phyloP scores from a whole-genome alignment of 306 rosid genomes.

The Quercus berberidifolia region DNA sequence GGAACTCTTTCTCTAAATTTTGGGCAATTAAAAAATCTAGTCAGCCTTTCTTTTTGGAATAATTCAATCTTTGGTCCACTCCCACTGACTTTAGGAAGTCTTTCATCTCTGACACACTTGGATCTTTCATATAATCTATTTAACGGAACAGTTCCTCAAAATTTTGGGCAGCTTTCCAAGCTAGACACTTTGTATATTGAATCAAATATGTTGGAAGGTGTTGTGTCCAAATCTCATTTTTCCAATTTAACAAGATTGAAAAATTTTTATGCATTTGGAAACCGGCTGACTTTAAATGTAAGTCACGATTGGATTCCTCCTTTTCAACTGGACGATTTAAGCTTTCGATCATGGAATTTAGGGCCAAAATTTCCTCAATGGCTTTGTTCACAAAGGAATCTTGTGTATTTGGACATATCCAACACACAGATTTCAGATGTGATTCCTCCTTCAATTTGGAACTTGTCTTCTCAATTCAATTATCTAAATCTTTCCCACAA shows the following conservation, averaged over 20 bases:
- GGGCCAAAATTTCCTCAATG: conserved; percentile 21
- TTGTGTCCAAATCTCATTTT: conserved; percentile 14
- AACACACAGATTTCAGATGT: not conserved
- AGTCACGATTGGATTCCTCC: conserved; percentile 8
- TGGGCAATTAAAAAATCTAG: too few relatives aligned
- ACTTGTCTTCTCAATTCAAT: accelerated
- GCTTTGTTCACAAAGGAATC: conserved; percentile 5
- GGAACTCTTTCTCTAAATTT: too few relatives aligned
- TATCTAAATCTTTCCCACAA: too few relatives aligned
- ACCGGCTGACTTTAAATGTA: not conserved
- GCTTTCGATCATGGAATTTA: not conserved
- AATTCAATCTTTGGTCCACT: not conserved
- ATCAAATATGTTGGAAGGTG: conserved; percentile 17
- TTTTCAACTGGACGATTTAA: accelerated
- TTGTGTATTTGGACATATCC: not conserved
- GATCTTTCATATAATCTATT: not conserved
- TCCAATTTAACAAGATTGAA: not conserved
- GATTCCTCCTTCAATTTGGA: conserved; percentile 13
- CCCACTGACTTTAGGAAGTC: not conserved
- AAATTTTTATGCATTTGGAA: accelerated
- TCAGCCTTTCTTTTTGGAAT: not conserved
- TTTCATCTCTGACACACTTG: not conserved
- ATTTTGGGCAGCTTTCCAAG: not conserved
- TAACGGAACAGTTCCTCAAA: not conserved
- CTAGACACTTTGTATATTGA: not conserved